Evolutionary conservation across 306 rosid genomes (phyloP).

Genomic region (Sicyos edulis): DNA sequence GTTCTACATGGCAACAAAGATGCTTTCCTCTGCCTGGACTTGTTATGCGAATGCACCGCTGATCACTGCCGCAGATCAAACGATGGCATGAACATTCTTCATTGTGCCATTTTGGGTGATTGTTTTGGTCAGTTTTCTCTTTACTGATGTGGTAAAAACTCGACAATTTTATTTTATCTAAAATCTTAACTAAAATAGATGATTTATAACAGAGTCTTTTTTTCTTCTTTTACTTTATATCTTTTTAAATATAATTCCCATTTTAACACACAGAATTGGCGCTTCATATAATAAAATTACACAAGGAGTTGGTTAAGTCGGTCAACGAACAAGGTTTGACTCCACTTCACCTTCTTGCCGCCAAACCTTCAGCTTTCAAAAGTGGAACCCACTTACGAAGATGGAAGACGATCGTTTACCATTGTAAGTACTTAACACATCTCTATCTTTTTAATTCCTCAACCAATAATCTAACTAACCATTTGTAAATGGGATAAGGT

Average conservation of each 20-base stretch:
- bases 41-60: neutral
- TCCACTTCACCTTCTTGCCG: slow-evolving; percentile 56
- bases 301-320: slow-evolving; percentile 25
- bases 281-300: slow-evolving; percentile 41
- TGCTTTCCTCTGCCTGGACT: slow-evolving; percentile 39
- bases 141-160: too few species aligned
- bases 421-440: slow-evolving; percentile 19
- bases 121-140: slow-evolving; percentile 30
- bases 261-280: slow-evolving; percentile 41
- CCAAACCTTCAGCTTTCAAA: slow-evolving; percentile 44
- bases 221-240: too few species aligned
- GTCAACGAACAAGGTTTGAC: slow-evolving; percentile 31
- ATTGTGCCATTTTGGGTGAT: slow-evolving; percentile 44
- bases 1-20: slow-evolving; percentile 35
- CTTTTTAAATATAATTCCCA: too few species aligned
- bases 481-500: too few species aligned
- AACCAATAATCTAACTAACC: too few species aligned
- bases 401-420: slow-evolving; percentile 28
- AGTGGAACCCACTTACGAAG: slow-evolving; percentile 44
- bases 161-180: too few species aligned
- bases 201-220: too few species aligned
- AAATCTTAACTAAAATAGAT: too few species aligned
- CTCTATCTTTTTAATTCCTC: too few species aligned
- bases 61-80: slow-evolving; percentile 31
- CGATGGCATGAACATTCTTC: slow-evolving; percentile 52